phyloP scores from a whole-genome alignment of 2,329 filamentous ascomycete genomes.

The Fusarium abutilonis region DNA sequence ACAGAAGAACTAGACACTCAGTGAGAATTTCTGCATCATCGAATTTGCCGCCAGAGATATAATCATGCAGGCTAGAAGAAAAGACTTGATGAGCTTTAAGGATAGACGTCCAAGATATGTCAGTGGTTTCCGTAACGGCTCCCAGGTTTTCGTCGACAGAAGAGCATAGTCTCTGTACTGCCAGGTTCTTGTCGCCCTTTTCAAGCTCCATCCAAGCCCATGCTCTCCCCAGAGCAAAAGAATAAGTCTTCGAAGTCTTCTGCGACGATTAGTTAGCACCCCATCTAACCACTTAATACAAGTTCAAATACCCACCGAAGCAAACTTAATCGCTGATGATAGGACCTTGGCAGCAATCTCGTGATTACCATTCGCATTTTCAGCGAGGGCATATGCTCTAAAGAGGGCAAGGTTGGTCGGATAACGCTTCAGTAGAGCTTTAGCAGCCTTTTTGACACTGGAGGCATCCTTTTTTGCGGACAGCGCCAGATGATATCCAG shows the following conservation, averaged over 20 bases:
- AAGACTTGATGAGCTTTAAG: conserved; percentile 67
- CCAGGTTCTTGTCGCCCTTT: conserved; percentile 47
- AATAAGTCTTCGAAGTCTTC: conserved; percentile 33
- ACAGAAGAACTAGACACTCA: conserved; percentile 71
- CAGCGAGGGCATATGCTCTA: conserved; percentile 80
- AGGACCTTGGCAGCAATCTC: conserved; percentile 72
- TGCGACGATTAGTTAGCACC: conserved; percentile 23
- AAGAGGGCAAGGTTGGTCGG: conserved; percentile 75
- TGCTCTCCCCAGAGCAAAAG: conserved; percentile 63
- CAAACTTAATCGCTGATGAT: conserved; percentile 65
- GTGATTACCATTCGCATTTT: conserved; percentile 66
- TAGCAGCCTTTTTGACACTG: conserved; percentile 75
- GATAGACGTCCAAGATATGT: conserved; percentile 51
- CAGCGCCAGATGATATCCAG: conserved; percentile 76
- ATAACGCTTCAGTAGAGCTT: conserved; percentile 74
- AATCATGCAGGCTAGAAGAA: conserved; percentile 62
- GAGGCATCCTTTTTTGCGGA: conserved; percentile 65
- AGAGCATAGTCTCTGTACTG: conserved; percentile 54
- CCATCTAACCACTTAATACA: neutral
- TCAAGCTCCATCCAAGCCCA: conserved; percentile 76
- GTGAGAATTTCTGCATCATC: conserved; percentile 64
- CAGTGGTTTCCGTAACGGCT: conserved; percentile 20
- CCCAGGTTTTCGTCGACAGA: conserved; percentile 48
- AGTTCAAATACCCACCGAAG: conserved; percentile 43
- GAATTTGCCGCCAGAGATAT: conserved; percentile 60